Conservation (phyloP, 2,329 filamentous ascomycete species). For the Colletotrichum sp. region DNA sequence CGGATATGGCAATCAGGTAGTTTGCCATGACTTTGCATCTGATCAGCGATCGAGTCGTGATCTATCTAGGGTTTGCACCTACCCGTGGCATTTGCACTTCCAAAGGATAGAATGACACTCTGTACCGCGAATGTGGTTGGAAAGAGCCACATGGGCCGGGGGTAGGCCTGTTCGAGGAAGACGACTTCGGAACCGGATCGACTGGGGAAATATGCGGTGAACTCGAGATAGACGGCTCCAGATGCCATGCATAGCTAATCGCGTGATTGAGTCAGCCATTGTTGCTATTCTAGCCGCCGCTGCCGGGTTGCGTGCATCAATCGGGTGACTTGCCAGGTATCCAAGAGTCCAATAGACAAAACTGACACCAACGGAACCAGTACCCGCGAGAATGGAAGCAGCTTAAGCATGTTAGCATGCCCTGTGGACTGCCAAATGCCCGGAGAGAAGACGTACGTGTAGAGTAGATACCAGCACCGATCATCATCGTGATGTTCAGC, state of each 20-base stretch:
- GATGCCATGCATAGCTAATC: conserved; percentile 59
- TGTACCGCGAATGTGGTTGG: conserved; percentile 69
- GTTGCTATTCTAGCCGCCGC: background rate
- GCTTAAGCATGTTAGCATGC: conserved; percentile 44
- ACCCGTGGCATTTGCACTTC: conserved; percentile 62
- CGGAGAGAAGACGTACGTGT: conserved; percentile 42
- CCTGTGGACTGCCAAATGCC: background rate
- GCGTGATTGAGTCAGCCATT: background rate
- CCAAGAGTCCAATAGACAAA: conserved; percentile 70
- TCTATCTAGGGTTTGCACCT: too few relatives aligned
- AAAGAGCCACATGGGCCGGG: conserved; percentile 66
- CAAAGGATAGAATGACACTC: conserved; percentile 67
- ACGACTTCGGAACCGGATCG: conserved; percentile 70
- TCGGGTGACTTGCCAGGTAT: conserved; percentile 59
- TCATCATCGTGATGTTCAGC: conserved; percentile 66
- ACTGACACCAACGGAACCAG: conserved; percentile 65
- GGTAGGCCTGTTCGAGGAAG: conserved; percentile 71
- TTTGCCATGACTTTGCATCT: conserved; percentile 56
- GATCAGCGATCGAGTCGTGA: background rate
- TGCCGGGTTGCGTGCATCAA: background rate
- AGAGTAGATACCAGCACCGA: conserved; percentile 66
- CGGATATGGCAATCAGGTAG: conserved; percentile 65
- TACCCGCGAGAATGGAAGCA: conserved; percentile 58
- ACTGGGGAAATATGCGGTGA: conserved; percentile 69
- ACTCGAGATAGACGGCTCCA: conserved; percentile 63